Conservation (phyloP, 2,329 filamentous ascomycete species). For the Cercospora beticola region DNA sequence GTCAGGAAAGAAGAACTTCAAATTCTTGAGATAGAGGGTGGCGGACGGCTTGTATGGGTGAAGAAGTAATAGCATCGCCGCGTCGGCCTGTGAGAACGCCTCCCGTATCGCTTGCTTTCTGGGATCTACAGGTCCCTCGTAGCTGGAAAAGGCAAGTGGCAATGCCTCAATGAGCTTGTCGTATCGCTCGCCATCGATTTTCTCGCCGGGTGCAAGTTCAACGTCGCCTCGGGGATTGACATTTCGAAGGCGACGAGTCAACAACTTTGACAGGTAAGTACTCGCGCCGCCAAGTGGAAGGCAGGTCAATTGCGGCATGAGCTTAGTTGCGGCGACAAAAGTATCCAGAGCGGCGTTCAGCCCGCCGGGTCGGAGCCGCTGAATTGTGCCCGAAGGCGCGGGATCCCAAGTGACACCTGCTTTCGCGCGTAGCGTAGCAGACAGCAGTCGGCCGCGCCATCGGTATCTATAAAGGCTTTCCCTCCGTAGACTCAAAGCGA, state of each 20-base stretch:
- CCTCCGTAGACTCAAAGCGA: neutral
- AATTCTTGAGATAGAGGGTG: neutral
- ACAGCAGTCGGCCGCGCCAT: conserved; percentile 29
- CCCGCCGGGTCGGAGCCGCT: neutral
- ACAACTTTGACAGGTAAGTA: neutral
- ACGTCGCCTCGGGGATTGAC: neutral
- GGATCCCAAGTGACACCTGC: neutral
- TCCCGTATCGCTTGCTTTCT: too few species aligned
- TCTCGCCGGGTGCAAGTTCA: neutral
- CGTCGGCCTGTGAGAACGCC: neutral
- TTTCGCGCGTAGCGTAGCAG: conserved; percentile 18
- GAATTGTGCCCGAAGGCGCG: neutral
- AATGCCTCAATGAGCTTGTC: conserved; percentile 14
- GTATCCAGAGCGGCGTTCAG: conserved; percentile 22
- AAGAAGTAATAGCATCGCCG: neutral
- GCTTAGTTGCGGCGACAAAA: conserved; percentile 14
- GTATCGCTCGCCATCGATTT: conserved; percentile 16
- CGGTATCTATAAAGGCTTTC: conserved; percentile 14
- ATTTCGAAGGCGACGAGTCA: neutral
- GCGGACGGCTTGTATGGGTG: conserved; percentile 7
- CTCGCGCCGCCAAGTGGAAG: neutral
- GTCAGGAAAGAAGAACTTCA: neutral
- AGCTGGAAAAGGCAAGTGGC: neutral
- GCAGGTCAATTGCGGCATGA: conserved; percentile 1
- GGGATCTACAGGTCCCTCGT: neutral